phyloP scores from a whole-genome alignment of 257 asterid genomes.

The Przewalskia tangutica region DNA sequence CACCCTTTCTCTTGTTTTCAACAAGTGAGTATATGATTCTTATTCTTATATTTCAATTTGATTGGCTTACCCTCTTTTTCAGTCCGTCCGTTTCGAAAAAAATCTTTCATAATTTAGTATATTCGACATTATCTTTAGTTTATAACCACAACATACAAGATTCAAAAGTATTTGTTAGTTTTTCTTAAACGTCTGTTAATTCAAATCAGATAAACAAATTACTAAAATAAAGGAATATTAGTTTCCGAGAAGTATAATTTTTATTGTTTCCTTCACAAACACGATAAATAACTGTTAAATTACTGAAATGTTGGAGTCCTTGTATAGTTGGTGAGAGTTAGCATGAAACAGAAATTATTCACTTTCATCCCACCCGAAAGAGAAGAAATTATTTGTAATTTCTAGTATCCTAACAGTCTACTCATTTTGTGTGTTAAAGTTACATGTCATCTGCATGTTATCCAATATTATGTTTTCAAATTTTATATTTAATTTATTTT shows the following conservation, averaged over 20 bases:
- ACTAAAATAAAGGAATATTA: too few species aligned
- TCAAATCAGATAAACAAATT: too few species aligned
- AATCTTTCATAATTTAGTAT: too few species aligned
- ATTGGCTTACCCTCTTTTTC: too few species aligned
- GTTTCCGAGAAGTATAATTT: background rate
- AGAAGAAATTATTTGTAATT: background rate
- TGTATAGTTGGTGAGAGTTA: background rate
- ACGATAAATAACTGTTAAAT: background rate
- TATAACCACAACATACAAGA: too few species aligned
- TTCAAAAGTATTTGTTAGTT: too few species aligned
- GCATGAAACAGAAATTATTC: background rate
- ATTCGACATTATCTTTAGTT: too few species aligned
- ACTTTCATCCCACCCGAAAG: too few species aligned
- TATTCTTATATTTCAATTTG: background rate
- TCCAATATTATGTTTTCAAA: background rate
- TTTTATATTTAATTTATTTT: background rate
- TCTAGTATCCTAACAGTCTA: background rate
- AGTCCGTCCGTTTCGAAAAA: too few species aligned
- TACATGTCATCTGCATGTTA: background rate
- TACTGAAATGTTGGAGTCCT: background rate
- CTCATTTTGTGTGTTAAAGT: background rate
- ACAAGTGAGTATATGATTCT: constrained; percentile 25
- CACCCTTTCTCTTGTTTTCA: constrained; percentile 35
- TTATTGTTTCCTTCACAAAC: background rate
- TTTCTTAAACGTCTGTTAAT: too few species aligned